Evolutionary conservation across 2,329 filamentous ascomycete genomes (phyloP).

Genomic region (Bertia moriformis): DNA sequence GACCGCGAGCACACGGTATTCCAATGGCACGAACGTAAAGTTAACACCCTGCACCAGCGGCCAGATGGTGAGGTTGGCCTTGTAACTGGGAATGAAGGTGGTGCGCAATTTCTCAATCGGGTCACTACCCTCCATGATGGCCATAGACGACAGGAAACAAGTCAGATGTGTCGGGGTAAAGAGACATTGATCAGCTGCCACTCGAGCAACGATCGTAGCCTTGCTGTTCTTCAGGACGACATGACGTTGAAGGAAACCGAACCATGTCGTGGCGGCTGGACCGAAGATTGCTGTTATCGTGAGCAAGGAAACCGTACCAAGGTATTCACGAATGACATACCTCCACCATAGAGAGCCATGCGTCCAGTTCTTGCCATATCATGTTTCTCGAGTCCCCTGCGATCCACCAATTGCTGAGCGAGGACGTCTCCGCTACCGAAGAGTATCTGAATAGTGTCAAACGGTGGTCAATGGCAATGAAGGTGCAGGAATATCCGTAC

Average conservation of each 20-base stretch:
- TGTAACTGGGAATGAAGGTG: slow-evolving; percentile 44
- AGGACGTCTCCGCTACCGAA: slow-evolving; percentile 55
- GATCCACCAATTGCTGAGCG: slow-evolving; percentile 51
- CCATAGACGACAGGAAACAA: slow-evolving; percentile 54
- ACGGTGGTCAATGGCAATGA: not conserved
- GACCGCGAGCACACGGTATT: slow-evolving; percentile 56
- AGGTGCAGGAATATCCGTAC: slow-evolving; percentile 21
- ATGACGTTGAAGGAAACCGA: slow-evolving; percentile 46
- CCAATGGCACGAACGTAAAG: slow-evolving; percentile 56
- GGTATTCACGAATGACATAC: slow-evolving; percentile 18
- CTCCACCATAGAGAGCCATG: slow-evolving; percentile 31
- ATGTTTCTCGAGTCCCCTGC: slow-evolving; percentile 40
- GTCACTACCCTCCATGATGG: slow-evolving; percentile 44
- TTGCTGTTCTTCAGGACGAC: slow-evolving; percentile 41
- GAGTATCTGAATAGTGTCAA: slow-evolving; percentile 30
- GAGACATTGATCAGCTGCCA: slow-evolving; percentile 48
- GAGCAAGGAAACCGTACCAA: not conserved
- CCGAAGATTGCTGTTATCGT: slow-evolving; percentile 44
- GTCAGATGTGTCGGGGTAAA: slow-evolving; percentile 53
- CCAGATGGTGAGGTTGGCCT: slow-evolving; percentile 60
- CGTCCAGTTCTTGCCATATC: slow-evolving; percentile 27
- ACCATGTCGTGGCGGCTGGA: slow-evolving; percentile 59
- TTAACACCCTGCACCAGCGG: slow-evolving; percentile 53
- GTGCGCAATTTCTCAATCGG: slow-evolving; percentile 44
- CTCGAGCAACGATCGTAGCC: slow-evolving; percentile 45